Base-by-base conservation (phyloP, 306 rosid species). In the Cercis canadensis region DNA sequence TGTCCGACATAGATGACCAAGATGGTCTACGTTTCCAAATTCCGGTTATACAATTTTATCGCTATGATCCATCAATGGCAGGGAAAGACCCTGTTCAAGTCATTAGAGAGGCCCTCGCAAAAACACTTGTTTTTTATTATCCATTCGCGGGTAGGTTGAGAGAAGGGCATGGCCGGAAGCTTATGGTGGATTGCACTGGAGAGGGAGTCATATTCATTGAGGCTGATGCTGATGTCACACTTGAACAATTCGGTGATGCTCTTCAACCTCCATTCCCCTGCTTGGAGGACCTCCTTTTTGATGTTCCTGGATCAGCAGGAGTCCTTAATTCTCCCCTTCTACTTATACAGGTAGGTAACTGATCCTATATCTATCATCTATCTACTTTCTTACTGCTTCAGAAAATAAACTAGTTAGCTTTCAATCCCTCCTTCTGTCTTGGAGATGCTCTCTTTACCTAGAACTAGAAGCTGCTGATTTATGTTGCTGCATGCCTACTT, bases 211-310 rank as follows among this genome's bases (percentile, higher is more conserved):
- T 79, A 39, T 79, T 79, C 66, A 50, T 79, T 16, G 83, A 68
- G 31, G 83, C 79, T 6, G 72, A 73, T 5, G 83, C 79, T 0
- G 75, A 79, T 29, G 75, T 79, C 14, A 54, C 47, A 2, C 50
- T 79, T 21, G 17, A 50, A 4, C 72, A 79, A 15, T 71, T 79
- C 11, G 83, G 75, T 2, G 70, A 74, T 8, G 71, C 66, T 24
- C 77, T 79, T 67, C 78, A 73, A 32, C 83, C 83, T 3, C 83
- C 83, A 0, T 79, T 72, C 58, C 83, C 83, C 47, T 78, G 73
- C 74, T 47, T 66, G 65, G 78, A 73, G 44, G 79, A 73, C 44
- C 76, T 78, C 54, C 78, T 78, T 29, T 73, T 13, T 44, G 72
- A 67, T 44, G 83, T 78, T 52, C 83, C 79, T 34, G 83, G 79